These are phyloP conservation scores for Rubroboletus satanas DNA, from an alignment of 768 basidiomycete species.

Conservation along the genomic window DNA sequence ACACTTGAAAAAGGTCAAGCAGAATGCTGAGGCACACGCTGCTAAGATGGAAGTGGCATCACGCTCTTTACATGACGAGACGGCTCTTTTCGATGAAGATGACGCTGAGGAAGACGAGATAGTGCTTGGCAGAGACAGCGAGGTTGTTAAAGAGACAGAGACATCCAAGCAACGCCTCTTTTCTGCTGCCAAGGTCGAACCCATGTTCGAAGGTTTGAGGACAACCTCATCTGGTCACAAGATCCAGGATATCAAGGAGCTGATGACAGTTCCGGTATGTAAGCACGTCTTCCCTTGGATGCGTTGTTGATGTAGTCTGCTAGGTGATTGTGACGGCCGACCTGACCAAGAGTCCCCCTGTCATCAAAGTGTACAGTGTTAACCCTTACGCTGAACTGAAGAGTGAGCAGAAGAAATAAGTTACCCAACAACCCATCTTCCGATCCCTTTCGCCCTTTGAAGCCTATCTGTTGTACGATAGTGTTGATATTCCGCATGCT, in stretches of 20 bases:
- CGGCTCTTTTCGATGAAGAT: constrained; percentile 84
- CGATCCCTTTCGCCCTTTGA: constrained; percentile 1
- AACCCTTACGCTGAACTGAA: constrained; percentile 78
- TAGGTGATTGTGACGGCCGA: constrained; percentile 95
- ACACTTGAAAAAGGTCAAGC: constrained; percentile 91
- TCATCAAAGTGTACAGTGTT: constrained; percentile 96
- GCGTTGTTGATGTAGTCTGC: constrained; percentile 4
- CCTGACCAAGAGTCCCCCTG: constrained; percentile 91
- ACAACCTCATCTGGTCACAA: constrained; percentile 74
- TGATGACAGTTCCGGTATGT: constrained; percentile 90
- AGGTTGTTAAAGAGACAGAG: constrained; percentile 42
- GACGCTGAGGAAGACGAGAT: constrained; percentile 79
- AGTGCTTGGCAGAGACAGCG: constrained; percentile 59
- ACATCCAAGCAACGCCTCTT: constrained; percentile 74
- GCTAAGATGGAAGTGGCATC: constrained; percentile 89
- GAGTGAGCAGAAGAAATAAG: constrained; percentile 33
- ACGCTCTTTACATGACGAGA: constrained; percentile 82
- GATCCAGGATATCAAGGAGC: constrained; percentile 91
- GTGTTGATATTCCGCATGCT: constrained; percentile 28
- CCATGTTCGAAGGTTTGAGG: constrained; percentile 81
- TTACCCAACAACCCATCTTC: constrained; percentile 5
- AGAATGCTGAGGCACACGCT: constrained; percentile 87
- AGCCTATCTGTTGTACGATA: constrained; percentile 30
- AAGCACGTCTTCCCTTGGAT: not conserved
- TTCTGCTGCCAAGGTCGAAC: constrained; percentile 71